Evolutionary conservation across 2,329 filamentous ascomycete species (phyloP), one percentile per base, ranked within the genome.

Genomic region (Stylonectria norvegica): DNA sequence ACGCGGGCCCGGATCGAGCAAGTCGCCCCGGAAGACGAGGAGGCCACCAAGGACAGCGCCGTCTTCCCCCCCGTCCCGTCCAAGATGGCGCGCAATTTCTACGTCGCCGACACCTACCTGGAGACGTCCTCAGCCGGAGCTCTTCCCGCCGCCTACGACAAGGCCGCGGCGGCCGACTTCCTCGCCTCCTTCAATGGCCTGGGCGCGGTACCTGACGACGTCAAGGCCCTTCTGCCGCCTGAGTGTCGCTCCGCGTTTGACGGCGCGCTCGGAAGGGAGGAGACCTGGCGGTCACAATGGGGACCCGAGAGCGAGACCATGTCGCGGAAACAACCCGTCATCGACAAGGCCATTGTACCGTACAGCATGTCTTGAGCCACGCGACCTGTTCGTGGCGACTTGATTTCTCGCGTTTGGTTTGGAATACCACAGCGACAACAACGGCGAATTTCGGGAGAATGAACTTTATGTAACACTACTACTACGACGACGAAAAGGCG

Each of bases 1-100:
- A 93, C 89, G 3, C 86, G 89, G 53, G 89, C 82, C 8, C 83
- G 84, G 44, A 89, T 90, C 71, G 87, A 93, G 65, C 80, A 85
- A 45, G 72, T 94, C 3, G 63, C 75, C 2, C 68, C 72, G 2
- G 59, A 67, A 14, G 58, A 65, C 7, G 59, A 64, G 28, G 51
- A 58, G 3, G 53, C 50, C 22, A 49, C 59, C 3, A 49, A 54
- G 14, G 61, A 47, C 27, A 60, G 64, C 16, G 53, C 58, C 19
- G 52, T 59, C 25, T 79, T 80, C 50, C 69, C 73, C 5, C 65
- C 70, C 0, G 60, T 81, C 12, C 63, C 75, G 3, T 58, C 68
- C 18, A 68, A 66, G 50, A 66, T 80, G 43, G 65, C 73, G 11
- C 72, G 75, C 45, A 80, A 79, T 59, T 79, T 79, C 49, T 68